phyloP scores from a whole-genome alignment of 331 rosid species.

The Pyracantha coccinea region DNA sequence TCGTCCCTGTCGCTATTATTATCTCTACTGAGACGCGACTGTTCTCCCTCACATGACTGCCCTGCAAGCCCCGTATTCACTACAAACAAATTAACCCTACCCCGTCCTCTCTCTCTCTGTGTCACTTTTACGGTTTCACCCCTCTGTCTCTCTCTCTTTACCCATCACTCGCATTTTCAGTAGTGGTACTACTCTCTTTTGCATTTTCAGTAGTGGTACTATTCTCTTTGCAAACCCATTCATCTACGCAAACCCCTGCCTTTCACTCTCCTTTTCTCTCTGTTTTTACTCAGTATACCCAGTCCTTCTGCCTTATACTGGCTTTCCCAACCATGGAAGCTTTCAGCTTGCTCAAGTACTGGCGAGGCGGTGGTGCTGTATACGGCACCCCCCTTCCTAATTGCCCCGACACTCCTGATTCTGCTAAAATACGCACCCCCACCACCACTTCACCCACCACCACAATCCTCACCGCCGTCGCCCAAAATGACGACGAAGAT shows the following conservation, averaged over 20 bases:
- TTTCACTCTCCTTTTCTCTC: conserved; percentile 2
- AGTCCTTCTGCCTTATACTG: conserved; percentile 38
- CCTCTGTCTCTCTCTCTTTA: background rate
- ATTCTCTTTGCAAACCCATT: background rate
- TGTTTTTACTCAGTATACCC: background rate
- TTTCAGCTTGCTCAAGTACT: conserved; percentile 89
- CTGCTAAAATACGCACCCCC: background rate
- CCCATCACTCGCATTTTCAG: too few species aligned
- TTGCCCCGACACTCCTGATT: background rate
- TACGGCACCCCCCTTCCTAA: background rate
- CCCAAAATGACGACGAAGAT: conserved; percentile 12
- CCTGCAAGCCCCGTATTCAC: conserved; percentile 9
- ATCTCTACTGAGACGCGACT: conserved; percentile 8
- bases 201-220: background rate
- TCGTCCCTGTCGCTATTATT: too few species aligned
- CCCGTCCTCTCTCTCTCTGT: background rate
- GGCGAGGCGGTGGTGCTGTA: conserved; percentile 45
- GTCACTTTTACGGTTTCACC: background rate
- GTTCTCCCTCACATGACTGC: conserved; percentile 27
- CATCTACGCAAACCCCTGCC: background rate
- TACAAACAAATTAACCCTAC: background rate
- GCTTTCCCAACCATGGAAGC: conserved; percentile 99
- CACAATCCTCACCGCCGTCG: conserved; percentile 35
- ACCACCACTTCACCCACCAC: conserved; percentile 24
- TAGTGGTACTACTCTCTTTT: too few species aligned